phyloP scores from a whole-genome alignment of 2,329 filamentous ascomycete species.

The Aspergillus quadrilineatus region DNA sequence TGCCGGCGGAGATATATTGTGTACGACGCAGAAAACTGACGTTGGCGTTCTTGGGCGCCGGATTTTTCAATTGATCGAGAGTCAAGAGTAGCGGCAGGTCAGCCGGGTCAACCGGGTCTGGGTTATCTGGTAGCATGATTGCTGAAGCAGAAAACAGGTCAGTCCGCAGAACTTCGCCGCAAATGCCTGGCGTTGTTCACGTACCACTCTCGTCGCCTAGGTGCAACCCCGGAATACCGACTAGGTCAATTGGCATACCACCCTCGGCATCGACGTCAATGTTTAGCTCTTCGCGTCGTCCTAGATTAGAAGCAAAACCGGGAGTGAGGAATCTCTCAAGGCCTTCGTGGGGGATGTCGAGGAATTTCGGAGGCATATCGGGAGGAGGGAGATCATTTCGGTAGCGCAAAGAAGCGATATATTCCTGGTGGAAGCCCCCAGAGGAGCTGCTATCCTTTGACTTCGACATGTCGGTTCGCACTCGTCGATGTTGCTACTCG shows the following conservation, averaged over 20 bases:
- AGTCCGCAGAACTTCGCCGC: conserved; percentile 3
- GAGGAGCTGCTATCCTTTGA: conserved; percentile 40
- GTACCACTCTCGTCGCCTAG: conserved; percentile 91
- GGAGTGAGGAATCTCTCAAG: conserved; percentile 88
- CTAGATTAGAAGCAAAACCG: conserved; percentile 83
- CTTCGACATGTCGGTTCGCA: conserved; percentile 36
- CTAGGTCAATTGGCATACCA: conserved; percentile 93
- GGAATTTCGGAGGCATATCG: conserved; percentile 90
- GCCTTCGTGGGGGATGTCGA: conserved; percentile 93
- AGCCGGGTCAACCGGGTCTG: conserved; percentile 72
- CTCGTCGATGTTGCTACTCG: neutral
- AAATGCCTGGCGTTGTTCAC: conserved; percentile 20
- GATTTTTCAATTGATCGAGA: conserved; percentile 80
- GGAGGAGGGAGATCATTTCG: conserved; percentile 94
- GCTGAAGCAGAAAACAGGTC: conserved; percentile 51
- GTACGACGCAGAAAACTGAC: conserved; percentile 94
- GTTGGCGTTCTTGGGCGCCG: conserved; percentile 69
- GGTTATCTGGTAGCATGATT: conserved; percentile 73
- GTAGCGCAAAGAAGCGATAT: conserved; percentile 93
- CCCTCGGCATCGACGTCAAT: conserved; percentile 97
- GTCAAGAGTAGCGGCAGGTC: conserved; percentile 82
- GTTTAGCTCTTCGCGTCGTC: conserved; percentile 87
- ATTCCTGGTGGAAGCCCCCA: conserved; percentile 76
- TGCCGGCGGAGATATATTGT: conserved; percentile 71
- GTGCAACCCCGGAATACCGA: conserved; percentile 92